Evolutionary conservation across 2,329 filamentous ascomycete genomes (phyloP).

Genomic region (Talaromyces funiculosus): DNA sequence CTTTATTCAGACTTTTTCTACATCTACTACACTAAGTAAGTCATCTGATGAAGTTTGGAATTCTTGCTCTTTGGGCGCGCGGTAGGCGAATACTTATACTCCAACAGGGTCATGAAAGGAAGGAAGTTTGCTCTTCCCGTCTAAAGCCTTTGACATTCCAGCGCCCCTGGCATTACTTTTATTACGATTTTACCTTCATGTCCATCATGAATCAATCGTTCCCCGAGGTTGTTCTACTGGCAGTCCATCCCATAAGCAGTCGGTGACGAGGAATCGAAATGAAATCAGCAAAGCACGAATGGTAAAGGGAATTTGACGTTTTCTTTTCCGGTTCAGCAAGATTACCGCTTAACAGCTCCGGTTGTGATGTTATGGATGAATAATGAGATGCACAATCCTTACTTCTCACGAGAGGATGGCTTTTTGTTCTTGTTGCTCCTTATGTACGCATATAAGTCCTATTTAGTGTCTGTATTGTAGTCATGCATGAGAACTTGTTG

Average conservation of each 20-base stretch:
- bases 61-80: background rate
- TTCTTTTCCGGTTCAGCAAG: background rate
- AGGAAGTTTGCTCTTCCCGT: conserved; percentile 84
- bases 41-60: conserved; percentile 15
- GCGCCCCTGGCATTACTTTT: background rate
- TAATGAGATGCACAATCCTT: background rate
- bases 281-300: background rate
- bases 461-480: background rate
- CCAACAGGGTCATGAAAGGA: conserved; percentile 63
- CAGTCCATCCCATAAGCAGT: background rate
- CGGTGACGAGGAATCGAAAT: background rate
- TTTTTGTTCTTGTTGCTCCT: background rate
- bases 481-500: background rate
- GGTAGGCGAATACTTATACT: background rate
- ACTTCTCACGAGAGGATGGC: background rate
- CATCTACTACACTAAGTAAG: conserved; percentile 94
- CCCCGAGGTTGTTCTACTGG: background rate
- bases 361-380: background rate
- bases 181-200: background rate
- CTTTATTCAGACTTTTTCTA: conserved; percentile 99
- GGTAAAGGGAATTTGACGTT: background rate
- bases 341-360: background rate
- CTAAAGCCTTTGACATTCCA: conserved; percentile 38
- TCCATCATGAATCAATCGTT: background rate
- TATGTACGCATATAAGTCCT: background rate